Evolutionary conservation across 2,329 filamentous ascomycete genomes (phyloP).

Genomic region (Penicillium olsonii): DNA sequence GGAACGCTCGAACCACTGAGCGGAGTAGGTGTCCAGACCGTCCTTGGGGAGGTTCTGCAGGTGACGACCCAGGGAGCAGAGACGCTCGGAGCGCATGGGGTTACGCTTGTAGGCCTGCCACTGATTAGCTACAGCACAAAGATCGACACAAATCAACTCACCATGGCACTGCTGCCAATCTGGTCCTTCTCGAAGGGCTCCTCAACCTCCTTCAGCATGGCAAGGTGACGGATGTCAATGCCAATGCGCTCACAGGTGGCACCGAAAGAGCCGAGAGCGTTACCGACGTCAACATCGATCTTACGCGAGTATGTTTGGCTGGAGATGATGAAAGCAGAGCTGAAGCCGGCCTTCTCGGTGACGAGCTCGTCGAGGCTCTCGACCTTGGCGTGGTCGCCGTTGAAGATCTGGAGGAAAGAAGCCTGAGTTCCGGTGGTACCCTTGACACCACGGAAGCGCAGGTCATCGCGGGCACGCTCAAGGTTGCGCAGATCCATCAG

Average conservation of each 20-base stretch:
- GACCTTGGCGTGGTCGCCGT: conserved; percentile 60
- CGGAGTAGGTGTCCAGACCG: conserved; percentile 66
- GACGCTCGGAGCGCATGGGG: conserved; percentile 59
- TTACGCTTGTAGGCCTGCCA: conserved; percentile 67
- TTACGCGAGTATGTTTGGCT: conserved; percentile 78
- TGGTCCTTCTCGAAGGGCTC: conserved; percentile 80
- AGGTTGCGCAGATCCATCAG: conserved; percentile 74
- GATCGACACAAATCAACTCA: conserved; percentile 17
- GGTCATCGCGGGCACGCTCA: conserved; percentile 65
- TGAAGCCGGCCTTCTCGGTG: conserved; percentile 67
- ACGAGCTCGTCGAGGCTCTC: conserved; percentile 65
- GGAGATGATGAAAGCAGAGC: conserved; percentile 63
- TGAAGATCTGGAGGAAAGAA: conserved; percentile 71
- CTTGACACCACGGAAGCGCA: conserved; percentile 74
- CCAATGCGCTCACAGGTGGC: conserved; percentile 76
- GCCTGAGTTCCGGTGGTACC: conserved; percentile 78
- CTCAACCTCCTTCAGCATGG: conserved; percentile 78
- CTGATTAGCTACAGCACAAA: conserved; percentile 30
- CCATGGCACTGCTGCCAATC: conserved; percentile 68
- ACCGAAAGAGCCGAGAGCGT: conserved; percentile 77
- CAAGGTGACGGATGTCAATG: conserved; percentile 72
- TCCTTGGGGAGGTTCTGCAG: conserved; percentile 57
- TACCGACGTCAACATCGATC: conserved; percentile 77
- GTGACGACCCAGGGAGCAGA: conserved; percentile 61
- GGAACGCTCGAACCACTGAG: conserved; percentile 76